Conservation (phyloP, 257 asterid genomes). For the Buddleja alternifolia region DNA sequence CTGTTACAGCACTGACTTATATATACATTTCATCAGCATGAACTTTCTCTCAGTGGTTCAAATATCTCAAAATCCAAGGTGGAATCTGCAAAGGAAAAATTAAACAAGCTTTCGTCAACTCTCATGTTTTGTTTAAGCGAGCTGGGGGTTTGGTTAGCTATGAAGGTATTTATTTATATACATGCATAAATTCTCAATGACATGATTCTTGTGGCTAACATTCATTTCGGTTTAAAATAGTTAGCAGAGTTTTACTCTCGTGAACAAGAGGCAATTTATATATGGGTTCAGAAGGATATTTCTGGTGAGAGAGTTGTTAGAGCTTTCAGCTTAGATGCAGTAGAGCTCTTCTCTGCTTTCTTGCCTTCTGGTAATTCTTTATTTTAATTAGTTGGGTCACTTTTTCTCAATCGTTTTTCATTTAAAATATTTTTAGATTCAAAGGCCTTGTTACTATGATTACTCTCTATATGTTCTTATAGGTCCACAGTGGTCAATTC, state of each 20-base stretch:
- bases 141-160: constrained; percentile 77
- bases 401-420: neutral
- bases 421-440: neutral
- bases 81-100: constrained; percentile 45
- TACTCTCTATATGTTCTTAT: constrained; percentile 13
- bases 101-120: constrained; percentile 41
- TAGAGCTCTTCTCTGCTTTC: constrained; percentile 43
- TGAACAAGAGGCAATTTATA: constrained; percentile 38
- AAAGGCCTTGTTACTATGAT: neutral
- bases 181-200: neutral
- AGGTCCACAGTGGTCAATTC: constrained; percentile 47
- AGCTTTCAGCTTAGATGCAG: constrained; percentile 59
- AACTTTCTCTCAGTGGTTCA: constrained; percentile 29
- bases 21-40: constrained; percentile 47
- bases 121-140: constrained; percentile 64
- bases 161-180: constrained; percentile 57
- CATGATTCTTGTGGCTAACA: neutral
- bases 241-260: constrained; percentile 64
- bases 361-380: constrained; percentile 60
- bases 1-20: constrained; percentile 28
- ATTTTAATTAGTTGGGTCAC: neutral
- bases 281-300: constrained; percentile 53
- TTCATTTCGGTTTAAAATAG: constrained; percentile 39
- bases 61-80: constrained; percentile 39
- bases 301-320: constrained; percentile 42